Base-by-base conservation (phyloP, 139 green algal species). In the Trebouxia sp. region DNA sequence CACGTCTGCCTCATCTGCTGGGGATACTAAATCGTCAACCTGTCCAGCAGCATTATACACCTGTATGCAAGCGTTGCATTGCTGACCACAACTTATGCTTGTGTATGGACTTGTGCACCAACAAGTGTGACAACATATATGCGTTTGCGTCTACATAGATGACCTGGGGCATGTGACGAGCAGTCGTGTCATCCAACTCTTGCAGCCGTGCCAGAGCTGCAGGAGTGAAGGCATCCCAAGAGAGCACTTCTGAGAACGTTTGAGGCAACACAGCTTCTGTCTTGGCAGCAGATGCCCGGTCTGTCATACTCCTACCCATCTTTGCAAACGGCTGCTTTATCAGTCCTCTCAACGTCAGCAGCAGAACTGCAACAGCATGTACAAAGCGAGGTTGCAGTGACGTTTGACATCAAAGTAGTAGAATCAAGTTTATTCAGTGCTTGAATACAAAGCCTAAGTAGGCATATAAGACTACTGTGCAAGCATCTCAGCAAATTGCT, bases 1-100 rank as follows among this genome's bases (percentile, higher is more conserved):
- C 56, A 67, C 56, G 7, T 67, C 56, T 67, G 56, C 11, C 56
- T 67, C 56, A 67, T 67, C 56, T 67, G 20, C 56, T 67, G 56
- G 8, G 38, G 56, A 53, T 26, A 53, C 47, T 26, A 53, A 53
- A 53, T 5, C 20, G 47, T 53, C n/a, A n/a, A n/a, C n/a, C n/a
- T n/a, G n/a, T n/a, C n/a, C n/a, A n/a, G n/a, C n/a, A n/a, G 47
- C 47, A 53, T 53, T 17, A 53, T 17, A 53, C 14, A 53, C 20
- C 47, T 53, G 14, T 26, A 14, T 53, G 47, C 47, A 53, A 4
- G 47, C 47, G 47, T 53, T 17, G 47, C 47, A 26, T 26, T 53
- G 20, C 47, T 17, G n/a, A 53, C 14, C 47, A 53, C 47, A 53
- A 14, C 47, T 53, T 53, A n/a, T n/a, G n/a, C n/a, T n/a, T n/a